A percentile compares a stretch with the other conserved stretches of the same genome.
phyloP scores from a whole-genome alignment of 495 filamentous ascomycete genomes.

The Aeminium ludgeri region DNA sequence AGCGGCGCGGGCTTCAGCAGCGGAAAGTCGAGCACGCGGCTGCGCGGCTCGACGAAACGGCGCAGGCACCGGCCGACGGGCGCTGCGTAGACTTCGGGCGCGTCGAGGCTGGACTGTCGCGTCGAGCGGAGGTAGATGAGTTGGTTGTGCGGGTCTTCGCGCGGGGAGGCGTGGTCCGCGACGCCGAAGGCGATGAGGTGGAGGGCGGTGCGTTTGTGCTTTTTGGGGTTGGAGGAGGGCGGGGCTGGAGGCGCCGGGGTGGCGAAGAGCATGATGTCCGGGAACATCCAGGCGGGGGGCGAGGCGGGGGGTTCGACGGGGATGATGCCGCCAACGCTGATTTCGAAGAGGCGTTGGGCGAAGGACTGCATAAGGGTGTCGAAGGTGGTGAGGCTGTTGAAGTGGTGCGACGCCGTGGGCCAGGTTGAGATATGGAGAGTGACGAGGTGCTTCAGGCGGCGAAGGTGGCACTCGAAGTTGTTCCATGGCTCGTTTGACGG shows the following conservation, averaged over 20 bases:
- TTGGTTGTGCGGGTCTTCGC: slow-evolving; percentile 24
- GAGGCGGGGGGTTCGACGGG: neutral
- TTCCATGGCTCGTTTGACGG: slow-evolving; percentile 17
- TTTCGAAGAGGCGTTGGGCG: slow-evolving; percentile 19
- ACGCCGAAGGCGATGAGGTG: slow-evolving; percentile 25
- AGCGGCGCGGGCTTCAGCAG: no score
- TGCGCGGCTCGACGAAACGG: slow-evolving; percentile 23
- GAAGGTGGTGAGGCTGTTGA: slow-evolving; percentile 21
- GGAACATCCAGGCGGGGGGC: no score
- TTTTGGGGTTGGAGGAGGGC: neutral
- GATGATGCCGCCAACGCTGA: slow-evolving; percentile 6
- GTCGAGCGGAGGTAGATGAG: slow-evolving; percentile 24
- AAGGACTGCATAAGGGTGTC: slow-evolving; percentile 21
- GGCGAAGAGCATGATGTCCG: no score
- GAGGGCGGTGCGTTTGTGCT: slow-evolving; percentile 11
- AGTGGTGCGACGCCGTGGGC: slow-evolving; percentile 21
- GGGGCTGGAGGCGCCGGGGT: no score
- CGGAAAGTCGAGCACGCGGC: slow-evolving; percentile 23
- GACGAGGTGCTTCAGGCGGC: slow-evolving; percentile 18
- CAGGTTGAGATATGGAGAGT: slow-evolving; percentile 27
- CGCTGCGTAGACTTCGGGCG: slow-evolving; percentile 15
- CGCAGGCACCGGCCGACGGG: slow-evolving; percentile 23
- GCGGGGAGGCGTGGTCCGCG: slow-evolving; percentile 25
- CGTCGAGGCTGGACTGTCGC: slow-evolving; percentile 19
- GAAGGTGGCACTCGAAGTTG: slow-evolving; percentile 18